A percentile compares a stretch with the other conserved stretches of the same genome.
Conservation (phyloP, 2,329 filamentous ascomycete species). For the Aspergillus neotritici region DNA sequence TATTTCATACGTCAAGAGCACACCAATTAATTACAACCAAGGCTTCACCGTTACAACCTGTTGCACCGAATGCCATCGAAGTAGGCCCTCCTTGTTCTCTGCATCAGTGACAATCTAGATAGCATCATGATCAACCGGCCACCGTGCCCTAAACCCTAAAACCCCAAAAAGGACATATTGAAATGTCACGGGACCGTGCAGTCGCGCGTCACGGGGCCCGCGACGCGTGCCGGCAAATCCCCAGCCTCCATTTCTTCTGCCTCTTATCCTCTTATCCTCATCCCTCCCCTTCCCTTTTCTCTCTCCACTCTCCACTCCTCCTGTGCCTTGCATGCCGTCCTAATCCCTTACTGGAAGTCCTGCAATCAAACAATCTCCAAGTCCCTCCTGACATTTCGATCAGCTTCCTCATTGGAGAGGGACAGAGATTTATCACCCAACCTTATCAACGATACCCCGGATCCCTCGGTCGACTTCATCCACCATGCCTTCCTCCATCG, state of each 20-base stretch:
- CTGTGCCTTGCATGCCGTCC: background rate
- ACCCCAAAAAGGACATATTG: constrained; percentile 21
- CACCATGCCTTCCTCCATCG: constrained; percentile 15
- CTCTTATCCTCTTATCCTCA: constrained; percentile 3
- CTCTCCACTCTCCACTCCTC: constrained; percentile 1
- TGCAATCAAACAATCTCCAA: too few relatives aligned
- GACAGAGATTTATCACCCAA: too few relatives aligned
- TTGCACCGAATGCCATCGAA: too few relatives aligned
- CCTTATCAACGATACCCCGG: background rate
- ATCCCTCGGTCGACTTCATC: background rate
- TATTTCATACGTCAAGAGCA: background rate
- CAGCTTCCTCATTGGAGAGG: too few relatives aligned
- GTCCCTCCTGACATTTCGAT: too few relatives aligned
- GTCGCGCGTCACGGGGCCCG: constrained; percentile 15
- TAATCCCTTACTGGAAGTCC: background rate
- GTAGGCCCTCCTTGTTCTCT: too few relatives aligned
- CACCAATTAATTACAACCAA: too few relatives aligned
- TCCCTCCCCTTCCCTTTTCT: constrained; percentile 1
- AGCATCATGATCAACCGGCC: background rate
- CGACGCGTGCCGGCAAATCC: constrained; percentile 18
- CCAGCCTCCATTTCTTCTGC: constrained; percentile 13
- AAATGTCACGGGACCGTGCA: constrained; percentile 9
- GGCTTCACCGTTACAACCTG: too few relatives aligned
- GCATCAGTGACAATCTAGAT: background rate
- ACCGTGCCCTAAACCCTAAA: too few relatives aligned